Conservation (phyloP, 768 basidiomycete genomes). For the Auriscalpium orientale region DNA sequence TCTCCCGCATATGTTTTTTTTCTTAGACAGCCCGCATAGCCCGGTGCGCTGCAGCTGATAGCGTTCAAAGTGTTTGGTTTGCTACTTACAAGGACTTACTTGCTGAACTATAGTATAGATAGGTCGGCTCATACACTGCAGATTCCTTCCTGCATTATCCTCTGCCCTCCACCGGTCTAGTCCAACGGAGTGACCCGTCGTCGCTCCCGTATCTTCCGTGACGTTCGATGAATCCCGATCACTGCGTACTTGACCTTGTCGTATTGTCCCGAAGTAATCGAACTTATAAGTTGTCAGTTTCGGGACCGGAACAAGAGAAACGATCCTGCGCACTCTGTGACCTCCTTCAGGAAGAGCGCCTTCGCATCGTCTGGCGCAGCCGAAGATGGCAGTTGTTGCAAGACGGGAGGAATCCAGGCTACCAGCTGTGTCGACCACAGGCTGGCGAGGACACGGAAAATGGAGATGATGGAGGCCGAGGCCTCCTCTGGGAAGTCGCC, state of each 20-base stretch:
- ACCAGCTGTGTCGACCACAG: constrained; percentile 66
- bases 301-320: constrained; percentile 8
- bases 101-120: too few relatives aligned
- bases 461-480: constrained; percentile 60
- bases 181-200: constrained; percentile 35
- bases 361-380: constrained; percentile 59
- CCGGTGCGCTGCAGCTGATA: too few relatives aligned
- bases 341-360: constrained; percentile 62
- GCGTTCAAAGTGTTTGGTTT: too few relatives aligned
- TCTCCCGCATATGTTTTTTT: too few relatives aligned
- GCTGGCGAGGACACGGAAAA: constrained; percentile 62
- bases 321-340: constrained; percentile 54
- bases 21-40: too few relatives aligned
- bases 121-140: constrained; percentile 9
- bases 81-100: too few relatives aligned
- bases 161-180: constrained; percentile 16
- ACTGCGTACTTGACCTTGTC: constrained; percentile 83
- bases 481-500: constrained; percentile 88
- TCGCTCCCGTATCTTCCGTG: constrained; percentile 67
- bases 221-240: constrained; percentile 59
- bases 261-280: constrained; percentile 53
- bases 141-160: constrained; percentile 6
- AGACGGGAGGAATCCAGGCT: constrained; percentile 61
- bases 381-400: constrained; percentile 61
- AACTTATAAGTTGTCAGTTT: constrained; percentile 33